Conservation (phyloP, 345 rosid genomes). For the Hevea brasiliensis region DNA sequence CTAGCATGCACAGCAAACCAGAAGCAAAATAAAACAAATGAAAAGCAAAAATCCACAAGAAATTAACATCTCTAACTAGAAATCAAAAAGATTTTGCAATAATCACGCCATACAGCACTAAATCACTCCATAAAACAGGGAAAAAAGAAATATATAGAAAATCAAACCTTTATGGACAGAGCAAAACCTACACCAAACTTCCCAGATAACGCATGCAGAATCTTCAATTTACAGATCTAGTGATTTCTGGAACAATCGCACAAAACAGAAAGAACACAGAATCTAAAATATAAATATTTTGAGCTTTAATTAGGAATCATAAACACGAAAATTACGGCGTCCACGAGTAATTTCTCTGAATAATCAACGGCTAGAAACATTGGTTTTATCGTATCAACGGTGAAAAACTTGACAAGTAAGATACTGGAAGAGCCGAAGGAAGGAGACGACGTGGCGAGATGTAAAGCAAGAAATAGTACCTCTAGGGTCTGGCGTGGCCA, state of each 20-base stretch:
- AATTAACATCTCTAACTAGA: neutral
- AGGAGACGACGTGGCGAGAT: constrained; percentile 37
- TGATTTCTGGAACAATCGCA: constrained; percentile 11
- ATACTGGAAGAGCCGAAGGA: neutral
- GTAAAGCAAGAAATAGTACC: constrained; percentile 13
- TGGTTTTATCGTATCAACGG: constrained; percentile 32
- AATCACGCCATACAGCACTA: neutral
- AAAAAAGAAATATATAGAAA: neutral
- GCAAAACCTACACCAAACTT: neutral
- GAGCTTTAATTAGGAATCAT: constrained; percentile 18
- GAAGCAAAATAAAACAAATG: neutral
- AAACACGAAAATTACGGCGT: constrained; percentile 39
- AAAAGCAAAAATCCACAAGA: no score
- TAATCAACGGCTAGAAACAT: constrained; percentile 37
- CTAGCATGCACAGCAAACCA: no score
- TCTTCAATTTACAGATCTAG: constrained; percentile 13
- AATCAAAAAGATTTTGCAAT: neutral
- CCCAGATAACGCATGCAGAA: constrained; percentile 17
- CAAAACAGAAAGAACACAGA: constrained; percentile 14
- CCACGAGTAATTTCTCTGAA: constrained; percentile 41
- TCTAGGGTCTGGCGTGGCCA: constrained; percentile 42
- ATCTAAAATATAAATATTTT: constrained; percentile 2
- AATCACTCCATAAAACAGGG: no score
- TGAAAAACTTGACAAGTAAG: constrained; percentile 26
- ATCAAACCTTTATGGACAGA: neutral